Percentiles rank a stretch among this genome's conserved stretches.
Evolutionary conservation across 1,284 basidiomycete genomes (phyloP).

Genomic region (Lentinula novae-zelandiae): DNA sequence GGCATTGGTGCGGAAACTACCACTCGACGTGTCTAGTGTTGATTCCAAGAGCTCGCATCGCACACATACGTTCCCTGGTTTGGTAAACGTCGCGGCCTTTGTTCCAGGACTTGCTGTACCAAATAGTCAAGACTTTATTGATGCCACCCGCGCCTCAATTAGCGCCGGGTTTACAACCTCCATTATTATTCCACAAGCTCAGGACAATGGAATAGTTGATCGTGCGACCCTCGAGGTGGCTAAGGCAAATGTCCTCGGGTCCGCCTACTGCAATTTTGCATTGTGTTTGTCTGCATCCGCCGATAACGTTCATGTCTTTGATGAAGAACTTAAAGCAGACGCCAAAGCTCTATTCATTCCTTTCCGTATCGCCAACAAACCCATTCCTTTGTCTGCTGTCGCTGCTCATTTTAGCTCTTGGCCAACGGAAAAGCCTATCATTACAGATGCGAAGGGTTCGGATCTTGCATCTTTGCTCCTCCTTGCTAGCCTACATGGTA

Average conservation of each 20-base stretch:
- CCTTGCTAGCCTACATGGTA: conserved; percentile 87
- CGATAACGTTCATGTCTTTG: conserved; percentile 61
- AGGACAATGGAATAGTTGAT: conserved; percentile 63
- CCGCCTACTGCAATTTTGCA: conserved; percentile 84
- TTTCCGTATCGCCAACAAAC: conserved; percentile 51
- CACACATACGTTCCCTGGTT: conserved; percentile 89
- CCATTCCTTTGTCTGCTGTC: conserved; percentile 57
- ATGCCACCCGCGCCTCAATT: conserved; percentile 77
- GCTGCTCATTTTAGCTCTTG: conserved; percentile 90
- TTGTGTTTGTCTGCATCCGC: conserved; percentile 76
- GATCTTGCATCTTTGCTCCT: conserved; percentile 93
- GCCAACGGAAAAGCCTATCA: conserved; percentile 89
- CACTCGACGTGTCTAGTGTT: conserved; percentile 86
- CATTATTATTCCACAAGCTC: conserved; percentile 74
- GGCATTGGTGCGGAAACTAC: conserved; percentile 85
- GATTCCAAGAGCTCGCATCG: conserved; percentile 95
- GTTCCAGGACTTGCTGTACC: conserved; percentile 70
- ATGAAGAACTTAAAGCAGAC: conserved; percentile 75
- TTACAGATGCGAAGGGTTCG: conserved; percentile 91
- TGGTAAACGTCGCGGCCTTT: conserved; percentile 88
- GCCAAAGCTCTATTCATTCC: conserved; percentile 86
- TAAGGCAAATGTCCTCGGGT: conserved; percentile 56
- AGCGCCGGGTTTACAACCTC: conserved; percentile 86
- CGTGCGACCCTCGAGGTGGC: conserved; percentile 65
- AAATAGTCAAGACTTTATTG: conserved; percentile 63